Conservation (phyloP, 768 basidiomycete genomes). For the Mycena venus region DNA sequence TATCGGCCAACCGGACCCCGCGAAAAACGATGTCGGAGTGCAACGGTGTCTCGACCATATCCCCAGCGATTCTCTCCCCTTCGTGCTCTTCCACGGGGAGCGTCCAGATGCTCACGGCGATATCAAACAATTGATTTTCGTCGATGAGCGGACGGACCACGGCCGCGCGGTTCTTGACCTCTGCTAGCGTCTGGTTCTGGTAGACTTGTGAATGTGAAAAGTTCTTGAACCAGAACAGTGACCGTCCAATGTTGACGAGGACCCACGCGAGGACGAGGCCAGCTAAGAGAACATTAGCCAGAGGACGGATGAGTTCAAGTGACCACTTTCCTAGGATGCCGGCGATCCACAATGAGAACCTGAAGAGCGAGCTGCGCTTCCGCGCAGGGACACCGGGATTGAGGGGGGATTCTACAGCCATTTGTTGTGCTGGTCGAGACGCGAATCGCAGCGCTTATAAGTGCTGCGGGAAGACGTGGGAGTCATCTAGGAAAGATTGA, state of each 20-base stretch:
- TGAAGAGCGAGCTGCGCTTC: neutral
- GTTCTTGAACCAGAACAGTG: neutral
- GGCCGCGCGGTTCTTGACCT: slow-evolving; percentile 15
- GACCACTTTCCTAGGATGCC: neutral
- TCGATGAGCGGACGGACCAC: slow-evolving; percentile 32
- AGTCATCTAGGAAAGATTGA: too few species aligned
- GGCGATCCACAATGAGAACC: slow-evolving; percentile 11
- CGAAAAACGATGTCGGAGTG: slow-evolving; percentile 31
- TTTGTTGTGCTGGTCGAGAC: neutral
- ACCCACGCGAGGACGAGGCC: neutral
- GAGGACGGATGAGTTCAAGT: neutral
- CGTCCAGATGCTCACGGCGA: slow-evolving; percentile 34
- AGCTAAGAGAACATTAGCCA: neutral
- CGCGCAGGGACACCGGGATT: slow-evolving; percentile 6
- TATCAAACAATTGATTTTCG: slow-evolving; percentile 22
- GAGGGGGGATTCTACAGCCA: neutral
- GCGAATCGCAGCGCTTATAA: neutral
- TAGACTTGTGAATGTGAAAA: slow-evolving; percentile 23
- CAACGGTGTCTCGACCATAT: slow-evolving; percentile 7
- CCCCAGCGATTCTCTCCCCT: neutral
- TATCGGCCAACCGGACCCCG: slow-evolving; percentile 22
- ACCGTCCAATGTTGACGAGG: neutral
- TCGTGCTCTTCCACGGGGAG: neutral
- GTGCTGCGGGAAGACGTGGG: too few species aligned
- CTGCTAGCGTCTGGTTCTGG: slow-evolving; percentile 28